Evolutionary conservation across 345 rosid species (phyloP), one percentile per base, ranked within the genome.

Genomic region (Eucalyptus pumila): DNA sequence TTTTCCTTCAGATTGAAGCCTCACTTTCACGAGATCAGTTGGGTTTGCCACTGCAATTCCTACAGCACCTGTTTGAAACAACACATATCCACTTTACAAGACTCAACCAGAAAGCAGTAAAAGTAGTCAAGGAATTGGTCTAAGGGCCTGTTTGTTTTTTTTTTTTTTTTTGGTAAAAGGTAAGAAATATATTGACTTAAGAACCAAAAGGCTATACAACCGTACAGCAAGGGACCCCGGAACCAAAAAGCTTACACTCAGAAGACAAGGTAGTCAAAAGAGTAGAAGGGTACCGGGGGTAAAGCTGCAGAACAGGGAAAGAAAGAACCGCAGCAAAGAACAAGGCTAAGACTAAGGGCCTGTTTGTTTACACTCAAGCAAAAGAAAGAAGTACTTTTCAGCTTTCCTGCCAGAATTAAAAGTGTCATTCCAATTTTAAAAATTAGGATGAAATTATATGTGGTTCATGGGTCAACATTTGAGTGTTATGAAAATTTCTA

Each of bases 1-100:
- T 93, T 97, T 97, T 87, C 99, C 99, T 94, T 98, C 99, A 91
- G 99, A 95, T 91, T 98, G 99, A 90, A 98, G 98, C 89, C 99
- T 95, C 76, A 98, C 99, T 92, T 98, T 98, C 91, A 98, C 99
- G 90, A 98, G 99, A 93, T 98, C 99, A 48, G 99, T 98, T 87
- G 99, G 99, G 88, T 98, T 98, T 87, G 99, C 99, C 27, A 98
- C 90, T 42, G 91, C 90, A 88, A 98, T 98, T 86, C 92, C 99
- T 87, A 98, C 52, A 72, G 99, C 99, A 90, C 99, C 99, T 98
- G 92, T 92, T 92, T 88, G 81, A 93, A 69, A 88, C 47, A 86
- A 87, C 37, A 16, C 47, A 26, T 14, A 51, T 37, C 54, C 47
- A 86, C 47, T 60, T 62, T 8, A 23, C 14, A 89, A 47, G 12